Percentiles rank a stretch among this genome's conserved stretches.
Conservation (phyloP, 192 early-diverging fungal species). For the Lobosporangium transversale region DNA sequence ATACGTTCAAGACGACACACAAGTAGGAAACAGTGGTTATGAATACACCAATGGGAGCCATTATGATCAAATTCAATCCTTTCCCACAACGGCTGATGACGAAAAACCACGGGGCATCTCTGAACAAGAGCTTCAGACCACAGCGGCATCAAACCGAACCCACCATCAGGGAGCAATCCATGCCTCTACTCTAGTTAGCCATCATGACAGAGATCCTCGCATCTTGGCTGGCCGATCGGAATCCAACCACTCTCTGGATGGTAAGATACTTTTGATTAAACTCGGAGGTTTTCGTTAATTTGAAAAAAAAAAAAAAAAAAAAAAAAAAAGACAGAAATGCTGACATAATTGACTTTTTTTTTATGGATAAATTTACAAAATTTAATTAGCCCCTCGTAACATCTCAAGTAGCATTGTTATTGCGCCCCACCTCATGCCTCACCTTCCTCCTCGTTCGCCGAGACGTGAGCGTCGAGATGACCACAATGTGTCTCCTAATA, state of each 20-base stretch:
- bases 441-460: conserved; percentile 37
- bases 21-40: conserved; percentile 2
- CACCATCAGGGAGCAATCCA: conserved; percentile 12
- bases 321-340: too few relatives aligned
- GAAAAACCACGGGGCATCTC: neutral
- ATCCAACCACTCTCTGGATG: conserved; percentile 4
- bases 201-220: conserved; percentile 18
- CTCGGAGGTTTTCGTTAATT: too few relatives aligned
- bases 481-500: conserved; percentile 10
- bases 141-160: conserved; percentile 1
- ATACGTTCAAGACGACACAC: conserved; percentile 2
- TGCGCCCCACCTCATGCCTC: conserved; percentile 43
- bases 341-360: conserved; percentile 4
- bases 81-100: neutral
- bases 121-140: conserved; percentile 13
- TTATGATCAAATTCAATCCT: conserved; percentile 1
- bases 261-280: conserved; percentile 6
- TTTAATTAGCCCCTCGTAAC: conserved; percentile 10
- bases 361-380: neutral
- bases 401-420: conserved; percentile 34
- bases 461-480: conserved; percentile 40
- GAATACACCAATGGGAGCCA: neutral
- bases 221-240: conserved; percentile 1
- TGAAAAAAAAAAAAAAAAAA: too few relatives aligned
- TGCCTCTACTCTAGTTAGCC: neutral